Percentiles rank a stretch among this genome's conserved stretches.
phyloP scores from a whole-genome alignment of 768 basidiomycete genomes.

The Ramaria rubella region DNA sequence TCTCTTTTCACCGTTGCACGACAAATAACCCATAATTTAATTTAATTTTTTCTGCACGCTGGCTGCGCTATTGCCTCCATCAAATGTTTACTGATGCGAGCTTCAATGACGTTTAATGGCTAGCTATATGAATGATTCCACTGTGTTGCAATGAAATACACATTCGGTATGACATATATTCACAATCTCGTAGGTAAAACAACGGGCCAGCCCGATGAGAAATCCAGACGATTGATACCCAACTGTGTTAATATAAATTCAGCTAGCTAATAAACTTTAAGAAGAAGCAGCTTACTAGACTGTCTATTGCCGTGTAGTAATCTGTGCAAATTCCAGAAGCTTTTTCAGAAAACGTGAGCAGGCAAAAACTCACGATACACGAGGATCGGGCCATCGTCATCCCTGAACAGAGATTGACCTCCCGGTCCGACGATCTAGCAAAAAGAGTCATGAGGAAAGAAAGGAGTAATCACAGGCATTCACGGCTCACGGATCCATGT shows the following conservation, averaged over 20 bases:
- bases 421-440: slow-evolving; percentile 52
- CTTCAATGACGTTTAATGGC: too few species aligned
- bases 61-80: too few species aligned
- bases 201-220: slow-evolving; percentile 47
- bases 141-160: too few species aligned
- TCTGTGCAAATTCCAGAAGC: slow-evolving; percentile 25
- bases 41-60: too few species aligned
- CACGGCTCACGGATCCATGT: slow-evolving; percentile 35
- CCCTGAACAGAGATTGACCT: slow-evolving; percentile 43
- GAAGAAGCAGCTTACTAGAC: slow-evolving; percentile 31
- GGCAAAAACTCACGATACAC: slow-evolving; percentile 40
- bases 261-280: neutral
- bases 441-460: neutral
- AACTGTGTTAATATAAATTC: slow-evolving; percentile 21
- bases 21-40: too few species aligned
- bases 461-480: neutral
- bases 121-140: too few species aligned
- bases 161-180: too few species aligned
- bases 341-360: neutral
- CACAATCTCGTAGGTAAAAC: slow-evolving; percentile 10
- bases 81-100: too few species aligned
- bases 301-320: slow-evolving; percentile 43
- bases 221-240: slow-evolving; percentile 42
- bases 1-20: too few species aligned
- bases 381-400: slow-evolving; percentile 41